Evolutionary conservation across 106 monocot genomes (phyloP).

Genomic region (Cymbidium sinense): DNA sequence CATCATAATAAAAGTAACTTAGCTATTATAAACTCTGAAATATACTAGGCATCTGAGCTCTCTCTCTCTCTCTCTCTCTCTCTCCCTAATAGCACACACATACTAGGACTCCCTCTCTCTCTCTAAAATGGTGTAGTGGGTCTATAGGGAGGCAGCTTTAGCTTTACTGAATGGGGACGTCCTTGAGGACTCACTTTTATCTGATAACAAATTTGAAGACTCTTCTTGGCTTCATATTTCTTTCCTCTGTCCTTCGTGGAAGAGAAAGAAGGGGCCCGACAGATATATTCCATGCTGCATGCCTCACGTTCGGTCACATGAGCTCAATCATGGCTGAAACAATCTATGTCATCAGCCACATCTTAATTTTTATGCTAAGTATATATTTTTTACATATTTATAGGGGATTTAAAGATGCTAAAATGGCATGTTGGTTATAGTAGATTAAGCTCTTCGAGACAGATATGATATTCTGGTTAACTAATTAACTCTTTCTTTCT

Average conservation of each 20-base stretch:
- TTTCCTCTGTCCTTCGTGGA: constrained; percentile 3
- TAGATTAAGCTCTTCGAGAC: neutral
- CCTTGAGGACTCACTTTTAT: constrained; percentile 1
- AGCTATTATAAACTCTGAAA: no score
- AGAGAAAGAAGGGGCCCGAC: constrained; percentile 6
- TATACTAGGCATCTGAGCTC: no score
- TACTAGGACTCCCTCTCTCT: no score
- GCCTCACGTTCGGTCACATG: constrained; percentile 33
- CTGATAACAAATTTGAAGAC: constrained; percentile 9
- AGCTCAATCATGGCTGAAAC: constrained; percentile 33
- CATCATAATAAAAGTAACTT: no score
- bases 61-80: no score
- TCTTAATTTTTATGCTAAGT: neutral
- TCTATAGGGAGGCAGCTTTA: constrained; percentile 3
- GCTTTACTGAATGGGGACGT: constrained; percentile 8
- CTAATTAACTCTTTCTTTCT: neutral
- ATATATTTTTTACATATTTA: neutral
- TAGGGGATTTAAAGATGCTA: neutral
- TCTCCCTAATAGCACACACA: no score
- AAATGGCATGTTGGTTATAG: constrained; percentile 1
- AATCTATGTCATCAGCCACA: neutral
- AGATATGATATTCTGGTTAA: neutral
- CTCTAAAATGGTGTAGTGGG: constrained; percentile 2
- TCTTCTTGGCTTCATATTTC: constrained; percentile 1
- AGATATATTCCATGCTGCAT: constrained; percentile 15